Base-by-base conservation (phyloP, 768 basidiomycete genomes). In the Hericium coralloides region DNA sequence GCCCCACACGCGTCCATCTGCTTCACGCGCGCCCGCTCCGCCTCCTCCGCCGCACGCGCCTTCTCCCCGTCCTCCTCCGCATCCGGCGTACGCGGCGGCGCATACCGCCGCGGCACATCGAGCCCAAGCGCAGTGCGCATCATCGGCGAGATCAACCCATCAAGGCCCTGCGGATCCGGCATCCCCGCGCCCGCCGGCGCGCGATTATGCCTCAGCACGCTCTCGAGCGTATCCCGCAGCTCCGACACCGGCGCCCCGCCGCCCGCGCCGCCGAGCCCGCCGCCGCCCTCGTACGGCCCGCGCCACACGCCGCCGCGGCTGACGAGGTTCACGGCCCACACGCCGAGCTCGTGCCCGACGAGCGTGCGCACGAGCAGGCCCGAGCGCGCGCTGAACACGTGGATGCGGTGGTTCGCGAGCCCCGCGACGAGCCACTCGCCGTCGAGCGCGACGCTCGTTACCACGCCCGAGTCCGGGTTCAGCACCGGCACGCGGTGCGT, bases 251-350 rank as follows among this genome's bases (percentile, higher is more conserved):
- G 20, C 4, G 25, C 10, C 10, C 43, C 25, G n/a, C 8, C 38
- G 25, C n/a, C 17, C 3, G 12, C 23, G 31, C 38, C 9, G 43
- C 51, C 20, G 52, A 43, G 39, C 50, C 49, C 20, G 22, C 22
- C 12, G 36, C 49, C 51, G 41, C 39, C 41, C 49, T 50, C 18
- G 50, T 63, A 59, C 20, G 57, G 43, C 7, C 60, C 53, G 26
- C 66, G 59, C 6, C 58, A 64, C 15, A 63, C 39, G 1, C 84
- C 86, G n/a, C 85, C 84, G 43, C 79, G 77, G 23, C 80, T 79
- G 51, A 95, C 82, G 25, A 98, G 78, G 53, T 84, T 82, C 14
- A 97, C 82, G 12, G 88, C 87, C 95, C 95, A 98, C 1, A 97
- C 93, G n/a, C 95, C 95, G 18, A 78, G 72, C 12, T 86, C 84